phyloP scores from a whole-genome alignment of 257 asterid species.

The Solanum dulcamara region DNA sequence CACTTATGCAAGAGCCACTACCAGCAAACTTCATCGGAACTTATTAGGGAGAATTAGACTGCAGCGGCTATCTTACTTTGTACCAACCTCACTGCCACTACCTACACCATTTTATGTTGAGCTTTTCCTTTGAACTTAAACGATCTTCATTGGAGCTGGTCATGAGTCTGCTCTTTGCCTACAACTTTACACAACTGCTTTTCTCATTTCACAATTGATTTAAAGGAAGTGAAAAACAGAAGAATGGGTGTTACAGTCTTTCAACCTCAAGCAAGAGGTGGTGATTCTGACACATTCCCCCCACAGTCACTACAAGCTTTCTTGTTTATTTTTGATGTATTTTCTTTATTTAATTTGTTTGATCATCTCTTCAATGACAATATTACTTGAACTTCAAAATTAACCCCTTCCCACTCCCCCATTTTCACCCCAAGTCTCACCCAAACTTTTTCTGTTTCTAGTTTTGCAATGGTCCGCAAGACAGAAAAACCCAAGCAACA shows the following conservation, averaged over 20 bases:
- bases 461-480: not conserved
- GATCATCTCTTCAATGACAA: not conserved
- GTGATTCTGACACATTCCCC: not conserved
- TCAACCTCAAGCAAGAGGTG: not conserved
- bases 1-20: not conserved
- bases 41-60: not conserved
- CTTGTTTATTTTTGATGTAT: not conserved
- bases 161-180: not conserved
- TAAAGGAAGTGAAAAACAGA: not conserved
- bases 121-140: not conserved
- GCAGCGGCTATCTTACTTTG: not conserved
- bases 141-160: not conserved
- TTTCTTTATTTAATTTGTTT: not conserved
- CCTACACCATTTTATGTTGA: not conserved
- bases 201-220: not conserved
- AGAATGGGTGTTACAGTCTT: not conserved
- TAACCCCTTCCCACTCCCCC: not conserved
- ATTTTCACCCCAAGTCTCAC: not conserved
- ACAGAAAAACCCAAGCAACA: not conserved
- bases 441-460: not conserved
- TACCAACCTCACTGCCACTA: not conserved
- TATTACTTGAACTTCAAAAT: not conserved
- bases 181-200: not conserved
- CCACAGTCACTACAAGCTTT: not conserved
- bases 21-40: not conserved